Conservation (phyloP, 1,284 basidiomycete genomes). For the Bjerkandera adusta region DNA sequence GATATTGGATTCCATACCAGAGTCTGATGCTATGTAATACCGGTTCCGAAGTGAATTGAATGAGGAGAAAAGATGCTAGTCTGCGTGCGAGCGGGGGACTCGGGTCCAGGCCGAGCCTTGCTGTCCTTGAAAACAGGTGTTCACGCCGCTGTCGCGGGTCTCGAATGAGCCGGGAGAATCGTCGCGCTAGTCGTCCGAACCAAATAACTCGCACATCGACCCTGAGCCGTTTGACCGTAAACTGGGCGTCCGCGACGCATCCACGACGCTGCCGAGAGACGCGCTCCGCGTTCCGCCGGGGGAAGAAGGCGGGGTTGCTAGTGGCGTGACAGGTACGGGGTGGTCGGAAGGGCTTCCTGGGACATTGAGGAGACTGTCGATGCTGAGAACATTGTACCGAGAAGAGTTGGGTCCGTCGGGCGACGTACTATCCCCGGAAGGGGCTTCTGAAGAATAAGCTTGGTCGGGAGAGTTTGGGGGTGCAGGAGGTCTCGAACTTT, state of each 20-base stretch:
- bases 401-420: background rate
- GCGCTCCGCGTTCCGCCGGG: background rate
- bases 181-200: constrained; percentile 6
- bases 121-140: too few species aligned
- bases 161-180: too few species aligned
- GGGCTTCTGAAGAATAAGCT: too few species aligned
- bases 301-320: constrained; percentile 2
- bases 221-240: background rate
- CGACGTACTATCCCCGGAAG: background rate
- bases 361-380: background rate
- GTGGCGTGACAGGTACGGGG: constrained; percentile 1
- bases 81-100: too few species aligned
- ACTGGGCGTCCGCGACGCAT: background rate
- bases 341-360: too few species aligned
- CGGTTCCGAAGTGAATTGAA: too few species aligned
- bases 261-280: background rate
- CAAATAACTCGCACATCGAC: constrained; percentile 6
- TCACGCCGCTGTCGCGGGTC: too few species aligned
- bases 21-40: too few species aligned
- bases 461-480: background rate
- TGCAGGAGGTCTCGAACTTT: too few species aligned
- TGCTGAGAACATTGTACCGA: constrained; percentile 2
- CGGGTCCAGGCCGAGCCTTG: too few species aligned
- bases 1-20: too few species aligned
- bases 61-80: too few species aligned